phyloP scores from a whole-genome alignment of 129 eudicot genomes.

The Flaveria linearis region DNA sequence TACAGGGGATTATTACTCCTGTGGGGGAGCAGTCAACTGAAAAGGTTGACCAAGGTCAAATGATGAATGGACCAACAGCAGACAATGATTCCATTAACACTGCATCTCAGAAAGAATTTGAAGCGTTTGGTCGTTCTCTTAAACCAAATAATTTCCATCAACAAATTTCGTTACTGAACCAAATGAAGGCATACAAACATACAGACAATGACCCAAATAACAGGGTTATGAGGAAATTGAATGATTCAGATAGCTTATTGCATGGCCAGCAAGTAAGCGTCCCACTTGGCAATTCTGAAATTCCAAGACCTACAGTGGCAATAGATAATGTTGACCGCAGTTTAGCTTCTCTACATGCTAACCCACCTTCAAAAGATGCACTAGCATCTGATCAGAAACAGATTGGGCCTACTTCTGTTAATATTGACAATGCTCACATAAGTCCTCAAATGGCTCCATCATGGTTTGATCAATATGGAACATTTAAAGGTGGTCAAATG shows the following conservation, averaged over 20 bases:
- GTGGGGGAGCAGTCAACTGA: conserved; percentile 40
- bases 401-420: conserved; percentile 27
- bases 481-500: conserved; percentile 61
- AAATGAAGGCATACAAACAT: conserved; percentile 53
- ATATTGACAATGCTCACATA: conserved; percentile 47
- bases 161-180: conserved; percentile 61
- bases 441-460: conserved; percentile 90
- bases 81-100: conserved; percentile 44
- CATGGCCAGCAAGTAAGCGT: conserved; percentile 35
- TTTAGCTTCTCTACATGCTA: conserved; percentile 44
- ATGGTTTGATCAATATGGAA: conserved; percentile 77
- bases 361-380: conserved; percentile 41
- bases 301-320: conserved; percentile 39
- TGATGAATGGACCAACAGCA: conserved; percentile 40
- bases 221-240: conserved; percentile 53
- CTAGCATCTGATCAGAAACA: conserved; percentile 34
- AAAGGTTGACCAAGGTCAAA: conserved; percentile 37
- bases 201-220: conserved; percentile 57
- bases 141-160: conserved; percentile 57
- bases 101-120: conserved; percentile 64
- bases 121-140: conserved; percentile 84
- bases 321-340: conserved; percentile 34
- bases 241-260: conserved; percentile 42
- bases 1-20: conserved; percentile 34
- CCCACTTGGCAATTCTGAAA: conserved; percentile 47